Base-by-base conservation (phyloP, 768 basidiomycete species). In the Auricularia auricula-judae region DNA sequence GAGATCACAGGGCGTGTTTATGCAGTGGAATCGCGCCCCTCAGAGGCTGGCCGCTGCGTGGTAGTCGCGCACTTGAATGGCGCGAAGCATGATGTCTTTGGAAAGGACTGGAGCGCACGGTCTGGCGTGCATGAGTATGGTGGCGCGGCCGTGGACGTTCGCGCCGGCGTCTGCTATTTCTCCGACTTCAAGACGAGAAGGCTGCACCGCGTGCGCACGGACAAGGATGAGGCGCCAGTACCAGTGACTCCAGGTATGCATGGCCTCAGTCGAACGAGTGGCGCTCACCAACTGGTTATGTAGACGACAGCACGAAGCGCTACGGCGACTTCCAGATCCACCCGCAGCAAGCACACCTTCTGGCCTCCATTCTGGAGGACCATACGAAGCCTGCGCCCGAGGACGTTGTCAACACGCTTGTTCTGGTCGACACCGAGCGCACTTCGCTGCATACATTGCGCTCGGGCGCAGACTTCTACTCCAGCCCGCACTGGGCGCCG, bases 381-480 rank as follows among this genome's bases (percentile, higher is more conserved):
- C 88, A 90, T 73, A 88, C 86, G 29, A 70, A 74, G 53, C 80
- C 79, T 47, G 73, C 69, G 2, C 84, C 86, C 0, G 70, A 82
- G 3, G 70, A 79, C 29, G 79, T 88, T 21, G 76, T 81, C 34
- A 91, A 81, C 64, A 78, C 78, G 0, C 80, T 93, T 39, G 79
- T 79, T 62, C 69, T 85, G 63, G 80, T 92, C 68, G 76, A 87
- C 71, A 79, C 79, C 0, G 64, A 67, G 2, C 74, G 76, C 3
- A 78, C 81, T 66, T 72, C 74, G 0, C 71, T 87, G 1, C 72
- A 76, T 5, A 73, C 80, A 3, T 73, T 91, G 47, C 75, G 76
- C 2, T 74, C 77, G 0, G 88, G 86, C 4, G 83, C 84, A 3
- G 88, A 91, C 70, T 92, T 92, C 75, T 93, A 91, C 72, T 79